Base-by-base conservation (phyloP, 106 monocot species). In the Triglochin maritima region DNA sequence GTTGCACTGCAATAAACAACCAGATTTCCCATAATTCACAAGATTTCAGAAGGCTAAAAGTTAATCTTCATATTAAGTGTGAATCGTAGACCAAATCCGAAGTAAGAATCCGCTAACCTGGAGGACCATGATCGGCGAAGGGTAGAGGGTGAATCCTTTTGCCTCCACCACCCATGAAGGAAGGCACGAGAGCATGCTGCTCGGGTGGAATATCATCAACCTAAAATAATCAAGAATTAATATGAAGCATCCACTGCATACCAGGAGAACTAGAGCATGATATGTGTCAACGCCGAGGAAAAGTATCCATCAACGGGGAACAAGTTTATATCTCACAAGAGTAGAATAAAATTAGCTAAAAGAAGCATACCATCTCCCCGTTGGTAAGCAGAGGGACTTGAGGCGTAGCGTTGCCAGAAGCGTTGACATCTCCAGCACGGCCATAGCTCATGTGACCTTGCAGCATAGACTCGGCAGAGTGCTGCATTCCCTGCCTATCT, bases 61-160 rank as follows among this genome's bases (percentile, higher is more conserved):
- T 7, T 9, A 62, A 7, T 62, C 6, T 43, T 41, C 29, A 29
- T 29, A 29, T 29, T 29, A 29, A 29, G 0, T 29, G 29, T 29
- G 29, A 29, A 29, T 29, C 29, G 29, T 29, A 29, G 29, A 29
- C 29, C 29, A 29, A 29, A 29, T 29, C 29, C 29, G 1, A 29
- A 29, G 29, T 29, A 29, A 29, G 29, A 29, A 29, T 1, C 29
- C 0, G 29, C 29, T 55, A 5, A 62, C 44, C 45, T 45, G 44
- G 12, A 62, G 12, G 62, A 62, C 17, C n/a, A 53, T 9, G 41
- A 29, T 52, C 29, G 69, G 57, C 64, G 0, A 85, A 86, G 4
- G 92, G 92, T 70, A 93, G 88, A 0, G 92, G 92, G 63, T 93
- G 92, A 47, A 93, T 93, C 71, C 92, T 83, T 75, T 83, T 93